Percentiles rank a stretch among this genome's conserved stretches.
Evolutionary conservation across 148 eudicot genomes (phyloP).

Genomic region (Diospyros lotus): DNA sequence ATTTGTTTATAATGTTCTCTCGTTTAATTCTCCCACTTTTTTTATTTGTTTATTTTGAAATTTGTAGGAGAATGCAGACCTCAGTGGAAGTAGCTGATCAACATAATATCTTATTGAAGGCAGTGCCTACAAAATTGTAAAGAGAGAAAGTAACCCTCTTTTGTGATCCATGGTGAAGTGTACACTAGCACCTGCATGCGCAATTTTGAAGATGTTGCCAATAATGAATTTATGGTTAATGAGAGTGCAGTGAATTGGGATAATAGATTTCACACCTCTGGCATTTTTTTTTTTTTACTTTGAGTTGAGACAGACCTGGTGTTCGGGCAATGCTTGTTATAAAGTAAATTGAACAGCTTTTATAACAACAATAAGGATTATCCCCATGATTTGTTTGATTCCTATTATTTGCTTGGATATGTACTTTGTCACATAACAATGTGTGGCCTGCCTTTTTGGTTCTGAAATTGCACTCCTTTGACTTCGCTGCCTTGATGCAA

Average conservation of each 20-base stretch:
- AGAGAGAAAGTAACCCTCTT: not conserved
- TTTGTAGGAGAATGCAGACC: constrained; percentile 1
- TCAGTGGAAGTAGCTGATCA: constrained; percentile 9
- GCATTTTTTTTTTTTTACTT: not conserved
- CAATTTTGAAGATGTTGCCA: constrained; percentile 8
- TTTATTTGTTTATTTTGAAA: not conserved
- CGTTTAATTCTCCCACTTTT: not conserved
- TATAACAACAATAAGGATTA: not conserved
- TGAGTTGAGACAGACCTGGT: not conserved
- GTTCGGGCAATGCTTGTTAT: not conserved
- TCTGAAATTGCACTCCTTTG: not conserved
- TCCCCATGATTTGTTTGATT: not conserved
- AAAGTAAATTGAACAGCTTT: not conserved
- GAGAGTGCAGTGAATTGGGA: not conserved
- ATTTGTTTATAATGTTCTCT: not conserved
- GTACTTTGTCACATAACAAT: not conserved
- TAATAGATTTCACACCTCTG: too few species aligned
- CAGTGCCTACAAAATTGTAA: not conserved
- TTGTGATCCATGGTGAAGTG: constrained; percentile 7
- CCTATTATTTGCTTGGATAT: not conserved
- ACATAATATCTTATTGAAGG: not conserved
- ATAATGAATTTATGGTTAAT: not conserved
- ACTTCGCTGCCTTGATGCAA: not conserved
- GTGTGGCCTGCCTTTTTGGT: not conserved
- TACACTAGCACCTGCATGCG: not conserved